phyloP scores from a whole-genome alignment of 2,329 filamentous ascomycete genomes.

The Colletotrichum sp. region DNA sequence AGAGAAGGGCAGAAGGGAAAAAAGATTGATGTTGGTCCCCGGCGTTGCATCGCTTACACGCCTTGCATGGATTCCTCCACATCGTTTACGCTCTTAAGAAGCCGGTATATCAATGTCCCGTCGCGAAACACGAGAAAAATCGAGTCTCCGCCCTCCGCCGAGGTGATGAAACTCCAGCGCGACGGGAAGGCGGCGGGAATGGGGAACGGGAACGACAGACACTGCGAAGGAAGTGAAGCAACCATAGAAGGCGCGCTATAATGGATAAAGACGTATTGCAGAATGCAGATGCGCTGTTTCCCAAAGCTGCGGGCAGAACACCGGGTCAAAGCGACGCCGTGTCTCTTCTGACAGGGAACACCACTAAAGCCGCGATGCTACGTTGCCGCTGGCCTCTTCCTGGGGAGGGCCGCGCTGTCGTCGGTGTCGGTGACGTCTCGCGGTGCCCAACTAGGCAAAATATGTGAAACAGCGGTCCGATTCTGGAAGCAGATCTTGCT shows the following conservation, averaged over 20 bases:
- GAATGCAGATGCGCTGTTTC: background rate
- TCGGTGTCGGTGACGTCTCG: background rate
- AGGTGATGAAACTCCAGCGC: background rate
- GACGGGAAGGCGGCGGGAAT: background rate
- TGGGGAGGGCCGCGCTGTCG: background rate
- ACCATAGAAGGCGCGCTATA: background rate
- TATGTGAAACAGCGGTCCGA: conserved; percentile 3
- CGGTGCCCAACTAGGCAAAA: background rate
- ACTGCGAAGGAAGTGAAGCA: background rate
- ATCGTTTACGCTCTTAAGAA: background rate
- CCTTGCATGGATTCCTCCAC: background rate
- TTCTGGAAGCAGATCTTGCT: background rate
- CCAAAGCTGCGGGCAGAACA: background rate
- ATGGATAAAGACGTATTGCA: background rate
- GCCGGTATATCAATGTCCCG: background rate
- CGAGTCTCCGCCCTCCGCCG: background rate
- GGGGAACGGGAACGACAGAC: background rate
- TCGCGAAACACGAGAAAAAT: background rate
- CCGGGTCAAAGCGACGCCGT: background rate
- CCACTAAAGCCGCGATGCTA: background rate
- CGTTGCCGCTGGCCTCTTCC: background rate
- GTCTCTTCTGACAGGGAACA: background rate
- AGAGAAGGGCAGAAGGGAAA: background rate
- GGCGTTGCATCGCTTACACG: background rate
- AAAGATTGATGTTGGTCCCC: background rate